Base-by-base conservation (phyloP, 805 yeast species). In the Suhomyces sp. region DNA sequence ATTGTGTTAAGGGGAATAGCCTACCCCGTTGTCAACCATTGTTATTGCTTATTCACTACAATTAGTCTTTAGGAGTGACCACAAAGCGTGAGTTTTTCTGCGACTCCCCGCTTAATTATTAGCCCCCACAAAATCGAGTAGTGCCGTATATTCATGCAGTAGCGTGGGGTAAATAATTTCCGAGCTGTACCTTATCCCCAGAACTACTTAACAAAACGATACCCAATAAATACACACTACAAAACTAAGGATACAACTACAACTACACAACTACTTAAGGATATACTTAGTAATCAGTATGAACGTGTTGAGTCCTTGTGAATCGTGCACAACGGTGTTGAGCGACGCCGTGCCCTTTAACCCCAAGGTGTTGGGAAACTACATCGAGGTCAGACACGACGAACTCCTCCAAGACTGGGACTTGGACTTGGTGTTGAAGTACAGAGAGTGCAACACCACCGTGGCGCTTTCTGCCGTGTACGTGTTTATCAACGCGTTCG, bases 301-400 rank as follows among this genome's bases (percentile, higher is more conserved):
- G 17, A 15, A 38, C 19, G 17, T 17, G 3, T 48, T 60, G 17
- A 56, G 59, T 3, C 66, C 65, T 23, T 60, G 65, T 35, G 64
- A 60, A 9, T 63, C 66, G 38, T 55, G 63, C 42, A 17, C 55
- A 8, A 63, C 66, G 6, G 49, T 59, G 27, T 44, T 47, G 24
- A 47, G 52, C 26, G 42, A n/a, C 10, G 12, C 22, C n/a, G 46
- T 29, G 36, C 47, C 38, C 26, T 56, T 41, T 52, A 49, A 57
- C 52, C 38, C 51, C 33, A 46, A 50, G 26, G 29, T 58, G n/a
- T 23, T 55, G 44, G 42, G 44, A 27, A 49, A 57, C 17, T 57
- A 52, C 33, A 33, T 57, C 23, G 49, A 26, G 38, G 45, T 29
- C 51, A 56, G 15, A 31, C 49, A 24, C 27, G 49, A 4, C 31